Evolutionary conservation across 139 green algal genomes (phyloP).

Genomic region (Asterochloris erici): DNA sequence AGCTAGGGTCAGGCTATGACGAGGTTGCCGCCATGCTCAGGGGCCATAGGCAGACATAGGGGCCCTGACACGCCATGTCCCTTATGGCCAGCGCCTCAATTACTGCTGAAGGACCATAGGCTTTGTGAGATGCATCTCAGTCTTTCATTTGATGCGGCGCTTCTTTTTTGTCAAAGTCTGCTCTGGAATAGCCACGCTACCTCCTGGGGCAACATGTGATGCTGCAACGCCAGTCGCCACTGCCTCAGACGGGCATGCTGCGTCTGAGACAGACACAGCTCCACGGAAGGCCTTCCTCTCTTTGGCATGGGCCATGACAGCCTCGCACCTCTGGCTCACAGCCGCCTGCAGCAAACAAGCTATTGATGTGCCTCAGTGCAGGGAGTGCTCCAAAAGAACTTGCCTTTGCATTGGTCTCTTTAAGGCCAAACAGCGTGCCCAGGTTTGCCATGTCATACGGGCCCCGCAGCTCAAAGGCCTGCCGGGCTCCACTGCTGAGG

Average conservation of each 20-base stretch:
- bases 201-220: no score
- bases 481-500: slow-evolving; percentile 49
- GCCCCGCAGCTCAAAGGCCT: slow-evolving; percentile 52
- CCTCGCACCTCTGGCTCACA: slow-evolving; percentile 17
- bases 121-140: no score
- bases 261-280: background rate
- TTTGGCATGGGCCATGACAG: slow-evolving; percentile 29
- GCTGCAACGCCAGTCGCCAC: no score
- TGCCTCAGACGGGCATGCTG: no score
- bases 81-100: no score
- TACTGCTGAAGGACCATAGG: no score
- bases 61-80: no score
- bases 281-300: slow-evolving; percentile 30
- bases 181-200: no score
- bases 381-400: background rate
- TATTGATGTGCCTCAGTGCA: background rate
- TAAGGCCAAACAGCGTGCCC: slow-evolving; percentile 52
- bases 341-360: slow-evolving; percentile 24
- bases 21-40: slow-evolving; percentile 8
- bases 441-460: slow-evolving; percentile 61
- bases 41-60: background rate
- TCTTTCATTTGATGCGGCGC: no score
- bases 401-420: slow-evolving; percentile 43
- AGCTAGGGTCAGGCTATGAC: slow-evolving; percentile 16
- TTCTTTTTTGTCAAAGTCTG: no score